Percentiles rank a stretch among this genome's conserved stretches.
These are phyloP conservation scores for Phytophthora uliginosa DNA, from an alignment of 352 stramenopile genomes.

Conservation along the genomic window DNA sequence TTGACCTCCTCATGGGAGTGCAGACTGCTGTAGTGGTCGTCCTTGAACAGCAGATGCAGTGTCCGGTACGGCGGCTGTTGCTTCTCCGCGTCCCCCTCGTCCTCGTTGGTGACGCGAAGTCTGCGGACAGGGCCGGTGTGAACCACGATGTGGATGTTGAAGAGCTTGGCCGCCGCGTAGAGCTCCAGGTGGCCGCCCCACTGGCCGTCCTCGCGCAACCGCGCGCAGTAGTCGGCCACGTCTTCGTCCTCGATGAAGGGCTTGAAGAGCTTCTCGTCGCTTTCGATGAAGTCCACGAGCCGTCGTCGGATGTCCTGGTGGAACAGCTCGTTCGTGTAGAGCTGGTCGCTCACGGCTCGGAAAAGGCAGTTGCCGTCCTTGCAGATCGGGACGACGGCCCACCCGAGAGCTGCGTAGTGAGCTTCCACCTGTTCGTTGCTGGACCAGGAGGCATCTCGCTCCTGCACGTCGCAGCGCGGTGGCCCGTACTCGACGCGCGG, in stretches of 20 bases:
- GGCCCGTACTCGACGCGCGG: constrained; percentile 29
- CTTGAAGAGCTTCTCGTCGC: constrained; percentile 46
- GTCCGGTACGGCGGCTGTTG: constrained; percentile 39
- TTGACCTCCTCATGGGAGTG: constrained; percentile 31
- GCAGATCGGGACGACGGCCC: constrained; percentile 36
- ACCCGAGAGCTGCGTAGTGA: constrained; percentile 49
- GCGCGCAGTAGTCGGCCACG: constrained; percentile 50
- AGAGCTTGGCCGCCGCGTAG: constrained; percentile 63
- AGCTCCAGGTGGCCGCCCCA: constrained; percentile 76
- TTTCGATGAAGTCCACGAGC: constrained; percentile 56
- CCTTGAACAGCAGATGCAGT: constrained; percentile 60
- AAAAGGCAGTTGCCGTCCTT: constrained; percentile 71
- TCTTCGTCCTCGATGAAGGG: constrained; percentile 48
- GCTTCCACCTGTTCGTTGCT: constrained; percentile 49
- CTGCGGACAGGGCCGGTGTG: constrained; percentile 59
- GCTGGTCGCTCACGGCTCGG: constrained; percentile 66
- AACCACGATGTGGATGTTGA: constrained; percentile 71
- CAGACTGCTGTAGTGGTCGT: constrained; percentile 68
- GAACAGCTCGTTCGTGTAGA: constrained; percentile 57
- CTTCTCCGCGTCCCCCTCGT: constrained; percentile 15
- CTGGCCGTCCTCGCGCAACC: constrained; percentile 58
- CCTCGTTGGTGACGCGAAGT: constrained; percentile 54
- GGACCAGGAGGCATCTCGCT: constrained; percentile 40
- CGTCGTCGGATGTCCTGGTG: constrained; percentile 52
- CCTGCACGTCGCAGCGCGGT: constrained; percentile 6